These are phyloP conservation scores for Lactarius pseudohatsudake DNA, from an alignment of 768 basidiomycete genomes.

Conservation along the genomic window DNA sequence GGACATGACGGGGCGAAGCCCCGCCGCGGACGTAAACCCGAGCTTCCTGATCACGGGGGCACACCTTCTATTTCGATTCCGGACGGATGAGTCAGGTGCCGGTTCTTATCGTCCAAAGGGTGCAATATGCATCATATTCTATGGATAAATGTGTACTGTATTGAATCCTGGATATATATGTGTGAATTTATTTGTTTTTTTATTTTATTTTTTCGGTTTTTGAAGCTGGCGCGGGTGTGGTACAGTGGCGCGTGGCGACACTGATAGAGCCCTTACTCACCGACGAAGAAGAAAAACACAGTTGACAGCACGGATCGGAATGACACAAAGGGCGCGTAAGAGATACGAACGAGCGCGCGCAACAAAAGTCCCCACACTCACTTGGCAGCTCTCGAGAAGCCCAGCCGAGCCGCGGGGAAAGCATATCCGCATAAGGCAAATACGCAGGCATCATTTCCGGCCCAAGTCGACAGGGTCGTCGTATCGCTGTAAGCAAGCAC, in stretches of 20 bases:
- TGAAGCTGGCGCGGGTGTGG: not conserved
- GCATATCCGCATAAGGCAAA: conserved; percentile 10
- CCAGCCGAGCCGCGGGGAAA: conserved; percentile 8
- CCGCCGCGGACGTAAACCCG: conserved; percentile 20
- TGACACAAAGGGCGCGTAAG: conserved; percentile 10
- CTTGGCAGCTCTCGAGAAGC: not conserved
- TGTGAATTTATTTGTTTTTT: not conserved
- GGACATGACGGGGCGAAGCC: conserved; percentile 22
- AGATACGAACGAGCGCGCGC: too few species aligned
- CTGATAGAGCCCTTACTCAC: not conserved
- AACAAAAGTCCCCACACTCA: not conserved
- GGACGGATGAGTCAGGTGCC: conserved; percentile 6
- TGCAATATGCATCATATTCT: too few species aligned
- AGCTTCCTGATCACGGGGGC: conserved; percentile 21
- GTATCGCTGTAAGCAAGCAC: not conserved
- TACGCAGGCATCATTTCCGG: conserved; percentile 2
- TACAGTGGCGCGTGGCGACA: not conserved
- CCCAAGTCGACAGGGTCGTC: conserved; percentile 1
- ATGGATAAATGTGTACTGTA: too few species aligned
- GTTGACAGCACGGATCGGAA: not conserved
- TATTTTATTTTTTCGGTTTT: not conserved
- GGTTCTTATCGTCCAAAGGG: not conserved
- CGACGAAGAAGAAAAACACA: not conserved
- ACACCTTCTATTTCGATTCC: not conserved
- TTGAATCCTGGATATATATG: not conserved